Percentiles rank a stretch among this genome's conserved stretches.
phyloP scores from a whole-genome alignment of 306 rosid genomes.

The Oxytropis ochrocephala region DNA sequence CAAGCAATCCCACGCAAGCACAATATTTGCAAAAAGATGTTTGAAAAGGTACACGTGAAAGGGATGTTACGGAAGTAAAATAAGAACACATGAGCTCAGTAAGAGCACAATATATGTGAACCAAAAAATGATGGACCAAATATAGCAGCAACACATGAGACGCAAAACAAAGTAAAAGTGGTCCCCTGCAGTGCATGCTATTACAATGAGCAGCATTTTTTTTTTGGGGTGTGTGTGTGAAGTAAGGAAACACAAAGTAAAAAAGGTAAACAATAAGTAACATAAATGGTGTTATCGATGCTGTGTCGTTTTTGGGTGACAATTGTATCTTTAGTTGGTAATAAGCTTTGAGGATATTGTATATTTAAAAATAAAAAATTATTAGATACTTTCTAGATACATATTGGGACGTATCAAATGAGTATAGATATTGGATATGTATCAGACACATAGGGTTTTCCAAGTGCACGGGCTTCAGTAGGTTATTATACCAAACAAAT shows the following conservation, averaged over 20 bases:
- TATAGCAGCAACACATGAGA: background rate
- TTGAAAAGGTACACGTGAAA: background rate
- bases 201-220: background rate
- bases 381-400: background rate
- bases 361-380: background rate
- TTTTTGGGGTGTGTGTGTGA: too few relatives aligned
- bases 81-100: background rate
- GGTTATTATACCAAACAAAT: constrained; percentile 5
- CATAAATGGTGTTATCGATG: background rate
- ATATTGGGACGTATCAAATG: background rate
- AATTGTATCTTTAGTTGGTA: background rate
- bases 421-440: background rate
- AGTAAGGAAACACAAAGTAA: background rate
- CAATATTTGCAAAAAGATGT: background rate
- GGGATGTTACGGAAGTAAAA: background rate
- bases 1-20: background rate
- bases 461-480: background rate
- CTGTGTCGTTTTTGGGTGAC: background rate
- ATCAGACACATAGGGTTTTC: background rate
- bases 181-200: too few relatives aligned
- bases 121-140: background rate
- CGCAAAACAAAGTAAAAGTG: too few relatives aligned
- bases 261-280: background rate
- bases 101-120: background rate
- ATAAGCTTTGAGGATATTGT: background rate